Conservation (phyloP, 306 rosid genomes). For the Glycine latifolia region DNA sequence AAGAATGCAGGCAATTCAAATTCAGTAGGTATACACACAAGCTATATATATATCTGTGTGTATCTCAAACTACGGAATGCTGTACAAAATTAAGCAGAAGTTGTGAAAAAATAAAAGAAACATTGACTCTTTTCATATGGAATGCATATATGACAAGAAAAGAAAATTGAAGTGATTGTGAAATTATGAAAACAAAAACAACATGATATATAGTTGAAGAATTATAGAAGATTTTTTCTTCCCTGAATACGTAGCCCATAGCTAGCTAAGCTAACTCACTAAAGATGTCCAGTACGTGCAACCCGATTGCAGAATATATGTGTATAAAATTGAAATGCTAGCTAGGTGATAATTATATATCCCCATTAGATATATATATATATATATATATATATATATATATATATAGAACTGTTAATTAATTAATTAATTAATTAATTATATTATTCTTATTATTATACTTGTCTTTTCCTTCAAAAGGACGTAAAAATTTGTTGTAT, state of each 20-base stretch:
- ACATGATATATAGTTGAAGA: constrained; percentile 6
- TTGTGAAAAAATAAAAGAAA: neutral
- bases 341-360: neutral
- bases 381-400: neutral
- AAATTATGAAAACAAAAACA: neutral
- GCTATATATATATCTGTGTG: neutral
- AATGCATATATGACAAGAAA: neutral
- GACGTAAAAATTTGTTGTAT: neutral
- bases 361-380: neutral
- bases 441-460: neutral
- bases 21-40: constrained; percentile 4
- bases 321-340: neutral
- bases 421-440: neutral
- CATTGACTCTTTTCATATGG: constrained; percentile 11
- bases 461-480: neutral
- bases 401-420: neutral
- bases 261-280: neutral
- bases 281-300: neutral
- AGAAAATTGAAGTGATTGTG: neutral
- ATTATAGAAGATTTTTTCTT: neutral
- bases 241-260: neutral
- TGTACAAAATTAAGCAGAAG: neutral
- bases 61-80: neutral
- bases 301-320: neutral
- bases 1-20: neutral